Conservation (phyloP, 805 yeast genomes). For the Barnettozyma vustinii region DNA sequence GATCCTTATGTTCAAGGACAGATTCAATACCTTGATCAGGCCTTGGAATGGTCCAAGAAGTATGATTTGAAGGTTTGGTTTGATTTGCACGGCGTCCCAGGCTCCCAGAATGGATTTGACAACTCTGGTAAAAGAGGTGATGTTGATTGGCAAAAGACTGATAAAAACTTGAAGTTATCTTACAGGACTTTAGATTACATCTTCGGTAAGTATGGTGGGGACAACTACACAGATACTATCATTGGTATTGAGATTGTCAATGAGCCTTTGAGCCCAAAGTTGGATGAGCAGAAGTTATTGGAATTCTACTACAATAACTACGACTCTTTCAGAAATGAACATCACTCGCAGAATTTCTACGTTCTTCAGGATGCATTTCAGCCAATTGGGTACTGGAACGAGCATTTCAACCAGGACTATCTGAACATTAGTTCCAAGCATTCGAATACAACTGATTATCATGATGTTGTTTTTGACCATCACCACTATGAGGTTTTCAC, state of each 20-base stretch:
- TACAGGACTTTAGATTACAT: constrained; percentile 44
- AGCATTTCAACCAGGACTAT: constrained; percentile 31
- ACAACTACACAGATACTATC: constrained; percentile 47
- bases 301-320: constrained; percentile 30
- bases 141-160: constrained; percentile 37
- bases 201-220: constrained; percentile 45
- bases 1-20: constrained; percentile 71
- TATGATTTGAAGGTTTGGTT: constrained; percentile 63
- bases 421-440: constrained; percentile 21
- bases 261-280: constrained; percentile 59
- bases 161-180: constrained; percentile 42
- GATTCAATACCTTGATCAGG: constrained; percentile 54
- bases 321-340: constrained; percentile 21
- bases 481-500: constrained; percentile 89
- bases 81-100: constrained; percentile 79
- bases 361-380: constrained; percentile 66
- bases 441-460: constrained; percentile 29
- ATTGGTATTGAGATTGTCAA: constrained; percentile 66
- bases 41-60: constrained; percentile 61
- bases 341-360: constrained; percentile 32
- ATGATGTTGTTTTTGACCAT: constrained; percentile 72
- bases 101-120: constrained; percentile 84
- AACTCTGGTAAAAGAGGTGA: constrained; percentile 61
- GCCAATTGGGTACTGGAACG: constrained; percentile 50
- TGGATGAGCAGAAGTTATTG: constrained; percentile 34